Percentiles rank a stretch among this genome's conserved stretches.
These are phyloP conservation scores for Pseudogymnoascus sp. DNA, from an alignment of 2,329 filamentous ascomycete species.

Conservation along the genomic window DNA sequence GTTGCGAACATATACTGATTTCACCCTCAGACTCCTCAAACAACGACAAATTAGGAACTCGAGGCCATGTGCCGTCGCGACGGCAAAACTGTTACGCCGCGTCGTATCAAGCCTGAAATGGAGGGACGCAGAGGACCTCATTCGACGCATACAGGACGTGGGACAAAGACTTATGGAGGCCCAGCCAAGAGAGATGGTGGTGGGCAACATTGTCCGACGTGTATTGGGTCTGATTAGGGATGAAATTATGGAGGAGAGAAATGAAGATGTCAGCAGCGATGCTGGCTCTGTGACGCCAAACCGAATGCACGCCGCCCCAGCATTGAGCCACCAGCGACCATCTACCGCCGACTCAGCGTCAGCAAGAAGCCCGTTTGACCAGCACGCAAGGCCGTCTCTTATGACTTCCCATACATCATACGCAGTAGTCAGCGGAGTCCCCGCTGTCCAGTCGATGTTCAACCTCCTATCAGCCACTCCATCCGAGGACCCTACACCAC, in stretches of 20 bases:
- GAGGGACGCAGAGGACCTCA: constrained; percentile 66
- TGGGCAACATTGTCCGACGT: constrained; percentile 88
- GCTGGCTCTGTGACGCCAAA: constrained; percentile 23
- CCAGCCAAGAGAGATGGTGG: constrained; percentile 81
- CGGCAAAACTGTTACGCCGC: constrained; percentile 77
- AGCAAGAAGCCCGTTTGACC: background rate
- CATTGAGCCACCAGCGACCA: background rate
- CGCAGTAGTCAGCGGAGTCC: constrained; percentile 43
- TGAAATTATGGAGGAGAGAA: constrained; percentile 74
- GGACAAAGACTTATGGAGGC: constrained; percentile 72
- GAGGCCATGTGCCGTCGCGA: constrained; percentile 82
- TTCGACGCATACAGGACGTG: constrained; percentile 70
- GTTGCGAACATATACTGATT: constrained; percentile 13
- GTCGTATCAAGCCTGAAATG: constrained; percentile 78
- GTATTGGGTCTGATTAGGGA: constrained; percentile 87
- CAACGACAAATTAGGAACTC: constrained; percentile 82
- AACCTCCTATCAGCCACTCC: constrained; percentile 69
- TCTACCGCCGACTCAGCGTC: background rate
- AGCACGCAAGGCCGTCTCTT: constrained; percentile 45
- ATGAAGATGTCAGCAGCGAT: constrained; percentile 39
- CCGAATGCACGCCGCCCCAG: constrained; percentile 17
- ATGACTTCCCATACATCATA: constrained; percentile 56
- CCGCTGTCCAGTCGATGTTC: constrained; percentile 66
- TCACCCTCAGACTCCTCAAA: constrained; percentile 61
- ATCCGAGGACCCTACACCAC: constrained; percentile 46